phyloP scores from a whole-genome alignment of 768 basidiomycete genomes.

The Auriculariales sp. region DNA sequence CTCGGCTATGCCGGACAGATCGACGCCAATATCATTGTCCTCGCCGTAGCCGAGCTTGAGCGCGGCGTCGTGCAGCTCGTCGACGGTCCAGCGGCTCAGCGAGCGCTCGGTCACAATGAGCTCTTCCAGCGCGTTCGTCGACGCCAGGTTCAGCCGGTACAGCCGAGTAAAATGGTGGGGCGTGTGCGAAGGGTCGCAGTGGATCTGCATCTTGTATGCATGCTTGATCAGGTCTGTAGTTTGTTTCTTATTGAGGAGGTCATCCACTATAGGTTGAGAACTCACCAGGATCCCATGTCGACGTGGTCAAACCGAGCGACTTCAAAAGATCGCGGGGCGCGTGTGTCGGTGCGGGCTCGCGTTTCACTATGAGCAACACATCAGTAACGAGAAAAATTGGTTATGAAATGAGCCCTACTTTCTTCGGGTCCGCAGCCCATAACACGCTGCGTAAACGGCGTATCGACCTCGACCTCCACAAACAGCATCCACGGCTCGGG shows the following conservation, averaged over 20 bases:
- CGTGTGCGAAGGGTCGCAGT: slow-evolving; percentile 60
- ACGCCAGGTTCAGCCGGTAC: slow-evolving; percentile 32
- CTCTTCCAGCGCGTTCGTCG: slow-evolving; percentile 38
- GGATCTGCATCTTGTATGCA: slow-evolving; percentile 67
- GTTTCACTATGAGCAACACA: neutral
- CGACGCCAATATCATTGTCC: slow-evolving; percentile 42
- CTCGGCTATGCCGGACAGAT: slow-evolving; percentile 26
- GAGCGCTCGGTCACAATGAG: slow-evolving; percentile 46
- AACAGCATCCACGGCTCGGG: too few relatives aligned
- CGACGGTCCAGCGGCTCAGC: slow-evolving; percentile 45
- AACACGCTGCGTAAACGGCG: too few relatives aligned
- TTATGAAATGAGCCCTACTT: slow-evolving; percentile 30
- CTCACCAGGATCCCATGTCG: slow-evolving; percentile 50
- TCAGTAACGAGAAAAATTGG: neutral
- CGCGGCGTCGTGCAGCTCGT: slow-evolving; percentile 37
- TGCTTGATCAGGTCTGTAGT: slow-evolving; percentile 54
- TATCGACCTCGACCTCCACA: too few relatives aligned
- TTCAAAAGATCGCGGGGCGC: slow-evolving; percentile 1
- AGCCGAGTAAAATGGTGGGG: slow-evolving; percentile 39
- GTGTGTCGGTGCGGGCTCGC: neutral
- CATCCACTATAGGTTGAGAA: neutral
- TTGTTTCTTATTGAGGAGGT: neutral
- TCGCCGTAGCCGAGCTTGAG: slow-evolving; percentile 50
- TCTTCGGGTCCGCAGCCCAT: slow-evolving; percentile 69
- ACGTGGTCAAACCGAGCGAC: slow-evolving; percentile 50